Evolutionary conservation across 768 basidiomycete species (phyloP).

Genomic region (Boletus bicolor): DNA sequence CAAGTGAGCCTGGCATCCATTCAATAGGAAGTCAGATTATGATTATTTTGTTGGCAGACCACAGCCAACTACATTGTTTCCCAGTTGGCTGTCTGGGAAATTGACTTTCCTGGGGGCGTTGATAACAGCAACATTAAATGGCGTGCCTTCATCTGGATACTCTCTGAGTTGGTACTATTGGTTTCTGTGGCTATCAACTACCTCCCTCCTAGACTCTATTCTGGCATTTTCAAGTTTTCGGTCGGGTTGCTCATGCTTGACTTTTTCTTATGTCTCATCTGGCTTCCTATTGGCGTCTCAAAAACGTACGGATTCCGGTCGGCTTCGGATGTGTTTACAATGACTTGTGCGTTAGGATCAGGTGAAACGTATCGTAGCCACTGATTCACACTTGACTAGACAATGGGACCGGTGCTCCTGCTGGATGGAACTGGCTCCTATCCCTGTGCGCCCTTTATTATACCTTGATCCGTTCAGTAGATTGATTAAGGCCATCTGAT

Average conservation of each 20-base stretch:
- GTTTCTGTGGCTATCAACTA: conserved; percentile 81
- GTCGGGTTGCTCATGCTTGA: conserved; percentile 76
- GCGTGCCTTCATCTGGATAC: conserved; percentile 80
- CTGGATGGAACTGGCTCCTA: conserved; percentile 90
- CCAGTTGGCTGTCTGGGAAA: conserved; percentile 73
- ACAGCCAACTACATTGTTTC: conserved; percentile 90
- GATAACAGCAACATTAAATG: conserved; percentile 73
- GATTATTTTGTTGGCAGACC: conserved; percentile 43
- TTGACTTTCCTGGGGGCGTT: conserved; percentile 80
- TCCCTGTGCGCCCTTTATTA: conserved; percentile 57
- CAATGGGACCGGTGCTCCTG: conserved; percentile 84
- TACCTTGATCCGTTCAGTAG: neutral
- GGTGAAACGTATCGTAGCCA: neutral
- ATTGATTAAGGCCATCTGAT: conserved; percentile 40
- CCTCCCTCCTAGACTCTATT: conserved; percentile 73
- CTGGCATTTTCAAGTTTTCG: conserved; percentile 73
- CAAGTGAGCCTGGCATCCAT: conserved; percentile 48
- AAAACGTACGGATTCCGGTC: conserved; percentile 87
- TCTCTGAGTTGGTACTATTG: conserved; percentile 71
- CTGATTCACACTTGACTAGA: conserved; percentile 41
- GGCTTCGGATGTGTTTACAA: conserved; percentile 79
- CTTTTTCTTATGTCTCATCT: conserved; percentile 83
- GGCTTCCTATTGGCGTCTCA: conserved; percentile 90
- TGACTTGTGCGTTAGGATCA: conserved; percentile 60
- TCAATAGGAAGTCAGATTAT: neutral